phyloP scores from a whole-genome alignment of 306 rosid genomes.

The Pyrus betulifolia region DNA sequence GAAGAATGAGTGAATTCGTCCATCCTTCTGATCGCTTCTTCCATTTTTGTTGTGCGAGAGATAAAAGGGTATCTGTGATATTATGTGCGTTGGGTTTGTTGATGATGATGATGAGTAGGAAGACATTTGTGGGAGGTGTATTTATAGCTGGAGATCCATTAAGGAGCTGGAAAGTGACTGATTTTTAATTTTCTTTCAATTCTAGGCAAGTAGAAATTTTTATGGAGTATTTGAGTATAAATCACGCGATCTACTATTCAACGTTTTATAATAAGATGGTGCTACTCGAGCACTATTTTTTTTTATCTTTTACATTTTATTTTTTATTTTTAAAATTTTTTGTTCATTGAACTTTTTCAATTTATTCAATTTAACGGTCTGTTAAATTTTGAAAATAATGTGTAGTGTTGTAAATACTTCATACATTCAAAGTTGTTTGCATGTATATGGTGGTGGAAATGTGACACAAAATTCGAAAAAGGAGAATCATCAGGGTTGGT shows the following conservation, averaged over 20 bases:
- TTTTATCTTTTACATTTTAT: too few species aligned
- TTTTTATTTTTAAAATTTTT: too few species aligned
- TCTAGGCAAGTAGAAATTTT: slow-evolving; percentile 12
- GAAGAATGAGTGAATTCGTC: slow-evolving; percentile 26
- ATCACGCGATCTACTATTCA: too few species aligned
- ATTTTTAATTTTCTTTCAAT: slow-evolving; percentile 11
- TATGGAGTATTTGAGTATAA: too few species aligned
- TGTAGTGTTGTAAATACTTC: too few species aligned
- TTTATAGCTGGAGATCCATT: slow-evolving; percentile 15
- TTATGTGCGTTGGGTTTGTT: neutral
- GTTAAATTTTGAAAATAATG: too few species aligned
- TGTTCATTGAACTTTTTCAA: too few species aligned
- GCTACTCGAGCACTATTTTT: too few species aligned
- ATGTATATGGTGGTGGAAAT: neutral
- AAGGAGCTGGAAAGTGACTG: slow-evolving; percentile 27
- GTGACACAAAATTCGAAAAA: slow-evolving; percentile 14
- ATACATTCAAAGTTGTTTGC: neutral
- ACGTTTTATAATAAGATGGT: too few species aligned
- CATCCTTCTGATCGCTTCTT: slow-evolving; percentile 53
- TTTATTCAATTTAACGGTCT: too few species aligned
- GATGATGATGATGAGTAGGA: neutral
- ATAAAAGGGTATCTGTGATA: neutral
- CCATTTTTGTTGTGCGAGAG: slow-evolving; percentile 27
- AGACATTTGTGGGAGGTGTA: neutral
- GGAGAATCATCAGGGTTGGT: neutral